A percentile compares a stretch with the other conserved stretches of the same genome.
These are phyloP conservation scores for Penicillium italicum DNA, from an alignment of 2,329 filamentous ascomycete genomes.

Conservation along the genomic window DNA sequence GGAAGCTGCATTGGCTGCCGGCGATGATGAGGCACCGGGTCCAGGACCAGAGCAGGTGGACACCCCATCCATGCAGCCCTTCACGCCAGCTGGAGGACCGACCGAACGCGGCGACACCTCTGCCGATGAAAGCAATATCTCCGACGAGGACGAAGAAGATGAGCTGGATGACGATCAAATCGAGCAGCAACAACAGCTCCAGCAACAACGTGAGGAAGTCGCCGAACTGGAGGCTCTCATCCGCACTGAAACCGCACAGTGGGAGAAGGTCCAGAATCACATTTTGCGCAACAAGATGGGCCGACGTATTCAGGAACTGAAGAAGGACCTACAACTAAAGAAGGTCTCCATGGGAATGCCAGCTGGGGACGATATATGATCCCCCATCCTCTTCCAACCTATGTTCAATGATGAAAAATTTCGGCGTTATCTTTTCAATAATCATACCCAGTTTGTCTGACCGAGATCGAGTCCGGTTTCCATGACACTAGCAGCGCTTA, in stretches of 20 bases:
- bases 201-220: conserved; percentile 46
- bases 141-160: conserved; percentile 35
- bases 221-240: conserved; percentile 42
- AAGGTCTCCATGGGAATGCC: conserved; percentile 42
- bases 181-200: conserved; percentile 41
- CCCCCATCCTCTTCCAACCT: conserved; percentile 28
- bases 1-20: conserved; percentile 43
- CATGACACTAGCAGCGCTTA: conserved; percentile 2
- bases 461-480: neutral
- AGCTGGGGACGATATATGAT: conserved; percentile 32
- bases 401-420: neutral
- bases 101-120: conserved; percentile 35
- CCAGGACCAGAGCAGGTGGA: conserved; percentile 26
- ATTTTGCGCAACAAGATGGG: conserved; percentile 45
- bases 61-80: conserved; percentile 33
- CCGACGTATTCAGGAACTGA: conserved; percentile 43
- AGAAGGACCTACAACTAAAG: conserved; percentile 44
- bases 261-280: conserved; percentile 40
- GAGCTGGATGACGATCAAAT: conserved; percentile 45
- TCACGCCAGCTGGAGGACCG: conserved; percentile 26
- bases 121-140: conserved; percentile 41
- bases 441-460: conserved; percentile 5
- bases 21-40: conserved; percentile 32
- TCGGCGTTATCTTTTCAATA: neutral
- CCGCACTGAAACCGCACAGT: conserved; percentile 37